A percentile compares a stretch with the other conserved stretches of the same genome.
Conservation (phyloP, 1,284 basidiomycete species). For the Ustilago hordei region DNA sequence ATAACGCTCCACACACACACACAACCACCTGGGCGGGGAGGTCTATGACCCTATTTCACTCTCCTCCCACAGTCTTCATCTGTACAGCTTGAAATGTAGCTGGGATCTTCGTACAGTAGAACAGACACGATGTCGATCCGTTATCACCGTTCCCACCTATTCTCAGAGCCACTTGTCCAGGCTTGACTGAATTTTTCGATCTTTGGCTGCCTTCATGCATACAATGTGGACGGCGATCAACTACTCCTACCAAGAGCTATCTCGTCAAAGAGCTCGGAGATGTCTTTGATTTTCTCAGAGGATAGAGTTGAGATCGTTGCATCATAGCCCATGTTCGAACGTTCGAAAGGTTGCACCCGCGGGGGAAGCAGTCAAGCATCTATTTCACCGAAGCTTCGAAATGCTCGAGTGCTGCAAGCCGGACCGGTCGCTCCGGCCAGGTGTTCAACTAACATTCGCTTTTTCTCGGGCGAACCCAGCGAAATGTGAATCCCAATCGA, state of each 20-base stretch:
- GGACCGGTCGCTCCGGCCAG: constrained; percentile 5
- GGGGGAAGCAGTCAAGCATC: constrained; percentile 8
- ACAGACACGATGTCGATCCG: background rate
- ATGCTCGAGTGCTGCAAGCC: background rate
- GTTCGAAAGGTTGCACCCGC: constrained; percentile 12
- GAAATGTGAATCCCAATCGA: background rate
- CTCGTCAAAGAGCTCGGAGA: background rate
- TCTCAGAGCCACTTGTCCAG: background rate
- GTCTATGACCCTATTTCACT: background rate
- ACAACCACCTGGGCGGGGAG: constrained; percentile 7
- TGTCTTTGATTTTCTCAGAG: background rate
- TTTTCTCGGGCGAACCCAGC: no score
- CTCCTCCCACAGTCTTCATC: background rate
- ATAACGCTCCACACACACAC: constrained; percentile 2
- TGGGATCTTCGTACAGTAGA: background rate
- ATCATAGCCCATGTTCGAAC: constrained; percentile 5
- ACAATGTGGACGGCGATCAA: background rate
- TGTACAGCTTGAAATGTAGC: background rate
- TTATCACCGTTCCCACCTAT: background rate
- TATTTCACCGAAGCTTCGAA: constrained; percentile 13
- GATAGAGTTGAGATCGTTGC: constrained; percentile 5
- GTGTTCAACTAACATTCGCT: no score
- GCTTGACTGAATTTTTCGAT: background rate
- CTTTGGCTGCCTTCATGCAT: background rate
- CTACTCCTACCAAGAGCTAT: background rate